phyloP scores from a whole-genome alignment of 2,329 filamentous ascomycete genomes.

The Ophiostoma tasmaniense region DNA sequence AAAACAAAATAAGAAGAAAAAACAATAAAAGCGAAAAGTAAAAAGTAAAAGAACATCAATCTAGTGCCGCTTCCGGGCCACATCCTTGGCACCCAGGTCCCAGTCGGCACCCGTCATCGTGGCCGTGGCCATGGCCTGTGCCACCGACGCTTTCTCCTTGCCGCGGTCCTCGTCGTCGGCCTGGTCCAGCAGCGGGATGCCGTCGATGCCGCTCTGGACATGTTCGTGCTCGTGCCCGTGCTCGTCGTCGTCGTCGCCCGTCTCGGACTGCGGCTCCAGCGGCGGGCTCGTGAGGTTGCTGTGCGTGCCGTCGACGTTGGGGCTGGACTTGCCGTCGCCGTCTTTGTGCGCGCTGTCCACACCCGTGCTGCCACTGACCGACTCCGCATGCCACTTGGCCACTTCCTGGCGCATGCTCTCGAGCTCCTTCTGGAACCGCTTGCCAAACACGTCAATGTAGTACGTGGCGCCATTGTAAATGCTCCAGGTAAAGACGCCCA shows the following conservation, averaged over 20 bases:
- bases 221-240: slow-evolving; percentile 20
- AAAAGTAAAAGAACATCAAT: background rate
- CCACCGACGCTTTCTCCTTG: too few relatives aligned
- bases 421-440: slow-evolving; percentile 91
- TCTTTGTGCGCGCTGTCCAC: background rate
- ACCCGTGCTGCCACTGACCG: slow-evolving; percentile 29
- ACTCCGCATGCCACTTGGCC: slow-evolving; percentile 65
- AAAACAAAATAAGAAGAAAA: background rate
- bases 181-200: slow-evolving; percentile 49
- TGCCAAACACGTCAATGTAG: slow-evolving; percentile 97
- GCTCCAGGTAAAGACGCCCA: slow-evolving; percentile 82
- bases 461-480: slow-evolving; percentile 96
- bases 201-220: slow-evolving; percentile 35
- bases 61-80: slow-evolving; percentile 35
- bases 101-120: slow-evolving; percentile 21
- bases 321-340: background rate
- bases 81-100: slow-evolving; percentile 37
- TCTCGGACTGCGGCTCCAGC: slow-evolving; percentile 13
- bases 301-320: background rate
- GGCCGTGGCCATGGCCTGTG: slow-evolving; percentile 14
- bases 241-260: slow-evolving; percentile 23
- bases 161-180: slow-evolving; percentile 11
- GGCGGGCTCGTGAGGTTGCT: slow-evolving; percentile 18
- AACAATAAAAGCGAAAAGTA: background rate
- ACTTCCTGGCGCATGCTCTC: slow-evolving; percentile 85